Conservation (phyloP, 2,329 filamentous ascomycete species). For the Penicillium sp. region DNA sequence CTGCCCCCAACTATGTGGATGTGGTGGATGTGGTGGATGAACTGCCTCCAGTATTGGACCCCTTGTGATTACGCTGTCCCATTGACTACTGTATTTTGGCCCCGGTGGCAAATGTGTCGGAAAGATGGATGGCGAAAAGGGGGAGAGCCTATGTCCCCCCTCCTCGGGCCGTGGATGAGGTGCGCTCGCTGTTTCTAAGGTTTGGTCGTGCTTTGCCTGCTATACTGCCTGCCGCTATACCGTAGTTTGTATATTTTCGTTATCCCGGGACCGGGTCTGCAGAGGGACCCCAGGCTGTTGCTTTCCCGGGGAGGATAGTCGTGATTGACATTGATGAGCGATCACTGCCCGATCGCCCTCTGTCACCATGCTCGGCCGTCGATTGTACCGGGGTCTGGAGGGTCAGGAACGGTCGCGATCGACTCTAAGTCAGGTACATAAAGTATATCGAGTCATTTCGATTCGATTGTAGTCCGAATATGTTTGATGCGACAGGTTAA, state of each 20-base stretch:
- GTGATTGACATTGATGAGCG: conserved; percentile 25
- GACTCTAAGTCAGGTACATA: conserved; percentile 5
- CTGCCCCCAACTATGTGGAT: background rate
- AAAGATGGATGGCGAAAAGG: background rate
- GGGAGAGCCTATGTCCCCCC: background rate
- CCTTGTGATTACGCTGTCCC: too few relatives aligned
- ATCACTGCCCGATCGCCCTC: conserved; percentile 22
- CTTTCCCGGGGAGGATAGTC: conserved; percentile 17
- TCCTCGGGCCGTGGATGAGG: too few relatives aligned
- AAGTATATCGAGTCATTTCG: background rate
- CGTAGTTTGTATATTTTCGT: too few relatives aligned
- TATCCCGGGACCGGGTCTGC: too few relatives aligned
- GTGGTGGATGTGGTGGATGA: too few relatives aligned
- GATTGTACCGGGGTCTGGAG: conserved; percentile 12
- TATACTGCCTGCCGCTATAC: too few relatives aligned
- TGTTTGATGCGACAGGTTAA: background rate
- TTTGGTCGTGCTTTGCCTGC: too few relatives aligned
- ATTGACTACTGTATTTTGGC: background rate
- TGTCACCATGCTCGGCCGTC: conserved; percentile 22
- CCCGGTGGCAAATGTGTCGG: background rate
- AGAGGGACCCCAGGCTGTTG: too few relatives aligned
- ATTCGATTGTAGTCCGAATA: background rate
- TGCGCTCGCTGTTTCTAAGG: too few relatives aligned
- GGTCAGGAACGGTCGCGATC: conserved; percentile 13
- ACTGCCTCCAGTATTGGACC: too few relatives aligned